These are phyloP conservation scores for Fusarium sp. DNA, from an alignment of 2,329 filamentous ascomycete genomes.

Conservation along the genomic window DNA sequence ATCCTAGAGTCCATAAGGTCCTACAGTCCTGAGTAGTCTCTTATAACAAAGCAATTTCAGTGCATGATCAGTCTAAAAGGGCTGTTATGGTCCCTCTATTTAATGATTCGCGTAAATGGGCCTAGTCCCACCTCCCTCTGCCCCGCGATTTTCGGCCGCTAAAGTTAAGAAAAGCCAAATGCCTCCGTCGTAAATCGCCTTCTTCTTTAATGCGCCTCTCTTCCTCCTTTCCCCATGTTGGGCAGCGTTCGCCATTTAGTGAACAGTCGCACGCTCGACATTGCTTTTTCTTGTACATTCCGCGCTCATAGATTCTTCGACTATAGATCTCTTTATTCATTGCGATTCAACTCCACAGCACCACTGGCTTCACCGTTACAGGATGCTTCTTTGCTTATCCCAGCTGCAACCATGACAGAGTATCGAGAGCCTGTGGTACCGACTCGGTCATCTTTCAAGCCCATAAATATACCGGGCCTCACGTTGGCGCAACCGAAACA, in stretches of 20 bases:
- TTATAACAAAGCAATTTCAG: not conserved
- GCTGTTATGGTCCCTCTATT: not conserved
- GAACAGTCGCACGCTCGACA: slow-evolving; percentile 4
- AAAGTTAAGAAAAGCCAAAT: slow-evolving; percentile 11
- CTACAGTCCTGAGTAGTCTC: no score
- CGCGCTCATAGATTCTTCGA: not conserved
- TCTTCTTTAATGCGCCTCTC: not conserved
- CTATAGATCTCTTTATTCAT: not conserved
- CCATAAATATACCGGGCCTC: slow-evolving; percentile 34
- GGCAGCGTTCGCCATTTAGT: not conserved
- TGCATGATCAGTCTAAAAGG: not conserved
- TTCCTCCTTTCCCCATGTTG: slow-evolving; percentile 16
- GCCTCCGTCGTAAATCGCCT: slow-evolving; percentile 5
- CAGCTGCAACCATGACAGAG: slow-evolving; percentile 21
- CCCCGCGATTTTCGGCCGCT: slow-evolving; percentile 21
- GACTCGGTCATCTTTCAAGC: not conserved
- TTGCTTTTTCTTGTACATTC: not conserved
- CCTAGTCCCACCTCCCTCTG: not conserved
- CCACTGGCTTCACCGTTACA: slow-evolving; percentile 2
- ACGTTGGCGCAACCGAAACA: slow-evolving; percentile 23
- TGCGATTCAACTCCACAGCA: not conserved
- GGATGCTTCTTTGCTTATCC: slow-evolving; percentile 19
- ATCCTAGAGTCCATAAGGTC: not conserved
- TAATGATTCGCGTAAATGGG: not conserved
- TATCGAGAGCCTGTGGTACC: not conserved